Evolutionary conservation across 192 early-diverging fungal genomes (phyloP), one percentile per base, ranked within the genome.

Genomic region (Backusella australiensis): DNA sequence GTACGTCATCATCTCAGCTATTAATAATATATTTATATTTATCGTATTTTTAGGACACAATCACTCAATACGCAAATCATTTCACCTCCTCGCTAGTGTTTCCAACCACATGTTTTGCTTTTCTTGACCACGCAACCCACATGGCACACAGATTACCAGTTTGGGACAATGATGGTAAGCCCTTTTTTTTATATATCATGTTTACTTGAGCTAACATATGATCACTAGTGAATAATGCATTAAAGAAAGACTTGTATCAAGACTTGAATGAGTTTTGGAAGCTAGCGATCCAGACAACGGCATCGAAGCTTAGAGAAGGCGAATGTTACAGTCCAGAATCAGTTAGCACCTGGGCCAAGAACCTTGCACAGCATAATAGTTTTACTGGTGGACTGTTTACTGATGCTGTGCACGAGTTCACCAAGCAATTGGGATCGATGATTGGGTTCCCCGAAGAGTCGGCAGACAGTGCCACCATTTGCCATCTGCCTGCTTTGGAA

Each of bases 331-430:
- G 93, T 67, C 87, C 91, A 4, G 81, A 87, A 41, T 88, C 92
- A 38, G 91, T 98, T 21, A 89, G 86, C 36, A 93, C 94, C 78
- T 99, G 97, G 97, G 93, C 90, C 1, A 86, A 88, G 65, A 92
- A 85, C 63, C 78, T 96, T 71, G 83, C 86, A n/a, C 85, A 87
- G 38, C 93, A 94, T 77, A 88, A 87, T 35, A 78, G 69, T 17
- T 78, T 86, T 59, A 82, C 92, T 1, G 81, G 89, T 42, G 88
- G 89, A n/a, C 80, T 86, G 14, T 94, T 95, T 46, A 77, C 78
- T n/a, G 86, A 89, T 32, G 89, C 92, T 0, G 83, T 88, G 17
- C 81, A 91, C 49, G 90, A 91, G 75, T 93, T 94, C 74, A 85
- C 77, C 19, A 39, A 65, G 11, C 82, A 85, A 44, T 83, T 94